Evolutionary conservation across 371 early-diverging fungal species (phyloP).

Genomic region (Parasitella parasitica): DNA sequence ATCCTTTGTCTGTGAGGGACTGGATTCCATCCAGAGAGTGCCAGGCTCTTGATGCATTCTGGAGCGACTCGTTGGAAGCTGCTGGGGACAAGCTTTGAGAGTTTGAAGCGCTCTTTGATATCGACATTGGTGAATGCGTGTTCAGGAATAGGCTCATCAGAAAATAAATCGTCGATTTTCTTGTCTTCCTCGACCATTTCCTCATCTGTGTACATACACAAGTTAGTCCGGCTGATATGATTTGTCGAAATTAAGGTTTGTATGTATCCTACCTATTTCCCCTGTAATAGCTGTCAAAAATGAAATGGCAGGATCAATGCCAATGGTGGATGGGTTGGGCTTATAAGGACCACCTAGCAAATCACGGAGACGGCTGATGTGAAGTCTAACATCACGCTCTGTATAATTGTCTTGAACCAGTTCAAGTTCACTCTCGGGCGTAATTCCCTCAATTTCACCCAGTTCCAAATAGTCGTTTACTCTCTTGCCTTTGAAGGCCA

Average conservation of each 20-base stretch:
- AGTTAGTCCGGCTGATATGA: not conserved
- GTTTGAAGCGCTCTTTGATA: slow-evolving; percentile 46
- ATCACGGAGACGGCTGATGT: slow-evolving; percentile 85
- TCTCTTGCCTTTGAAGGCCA: slow-evolving; percentile 69
- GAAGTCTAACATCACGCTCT: slow-evolving; percentile 89
- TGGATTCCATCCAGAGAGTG: slow-evolving; percentile 91
- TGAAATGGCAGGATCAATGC: slow-evolving; percentile 74
- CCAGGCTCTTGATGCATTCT: slow-evolving; percentile 73
- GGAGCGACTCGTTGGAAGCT: slow-evolving; percentile 56
- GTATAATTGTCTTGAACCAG: slow-evolving; percentile 81
- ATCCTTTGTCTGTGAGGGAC: slow-evolving; percentile 76
- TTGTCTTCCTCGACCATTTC: slow-evolving; percentile 40
- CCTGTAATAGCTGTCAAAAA: slow-evolving; percentile 71
- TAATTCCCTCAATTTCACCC: slow-evolving; percentile 75
- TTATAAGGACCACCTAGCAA: slow-evolving; percentile 78
- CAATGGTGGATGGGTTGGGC: slow-evolving; percentile 62
- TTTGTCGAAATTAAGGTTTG: not conserved
- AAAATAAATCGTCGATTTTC: slow-evolving; percentile 43
- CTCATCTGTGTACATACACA: slow-evolving; percentile 29
- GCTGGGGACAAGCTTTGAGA: slow-evolving; percentile 59
- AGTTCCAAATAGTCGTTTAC: slow-evolving; percentile 76
- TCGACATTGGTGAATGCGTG: slow-evolving; percentile 63
- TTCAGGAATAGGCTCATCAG: slow-evolving; percentile 44
- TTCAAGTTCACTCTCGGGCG: slow-evolving; percentile 63
- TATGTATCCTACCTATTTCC: slow-evolving; percentile 50